Evolutionary conservation across 2,329 filamentous ascomycete genomes (phyloP).

Genomic region (Colletotrichum lentis): DNA sequence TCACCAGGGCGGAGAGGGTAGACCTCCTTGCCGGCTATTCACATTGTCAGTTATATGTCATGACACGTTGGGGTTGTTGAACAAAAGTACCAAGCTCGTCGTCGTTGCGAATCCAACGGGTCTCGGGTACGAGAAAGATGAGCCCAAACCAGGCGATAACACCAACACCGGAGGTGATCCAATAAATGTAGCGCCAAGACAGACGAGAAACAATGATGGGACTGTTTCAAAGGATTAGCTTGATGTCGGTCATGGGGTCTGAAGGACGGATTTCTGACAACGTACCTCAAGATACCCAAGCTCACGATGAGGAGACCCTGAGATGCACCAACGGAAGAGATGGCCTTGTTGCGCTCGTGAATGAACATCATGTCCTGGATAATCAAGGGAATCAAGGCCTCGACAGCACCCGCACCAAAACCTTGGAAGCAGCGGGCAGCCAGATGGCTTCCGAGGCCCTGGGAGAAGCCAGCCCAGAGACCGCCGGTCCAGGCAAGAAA

Average conservation of each 20-base stretch:
- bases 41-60: background rate
- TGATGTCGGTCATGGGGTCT: background rate
- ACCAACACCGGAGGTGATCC: slow-evolving; percentile 45
- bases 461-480: slow-evolving; percentile 48
- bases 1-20: slow-evolving; percentile 38
- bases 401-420: slow-evolving; percentile 48
- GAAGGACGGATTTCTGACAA: background rate
- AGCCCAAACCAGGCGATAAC: slow-evolving; percentile 47
- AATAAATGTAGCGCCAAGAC: slow-evolving; percentile 50
- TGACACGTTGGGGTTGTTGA: background rate
- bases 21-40: slow-evolving; percentile 37
- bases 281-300: slow-evolving; percentile 42
- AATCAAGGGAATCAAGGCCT: slow-evolving; percentile 50
- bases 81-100: slow-evolving; percentile 43
- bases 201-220: slow-evolving; percentile 45
- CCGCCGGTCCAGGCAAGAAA: slow-evolving; percentile 48
- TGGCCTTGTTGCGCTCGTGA: slow-evolving; percentile 49
- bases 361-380: slow-evolving; percentile 52
- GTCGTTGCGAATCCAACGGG: slow-evolving; percentile 45
- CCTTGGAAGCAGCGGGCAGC: slow-evolving; percentile 48
- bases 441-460: slow-evolving; percentile 44
- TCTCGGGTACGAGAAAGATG: slow-evolving; percentile 50
- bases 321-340: slow-evolving; percentile 45
- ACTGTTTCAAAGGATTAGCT: slow-evolving; percentile 26
- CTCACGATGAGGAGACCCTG: slow-evolving; percentile 45